A percentile compares a stretch with the other conserved stretches of the same genome.
Conservation (phyloP, 139 green algal genomes). For the Nannochloris sp. region DNA sequence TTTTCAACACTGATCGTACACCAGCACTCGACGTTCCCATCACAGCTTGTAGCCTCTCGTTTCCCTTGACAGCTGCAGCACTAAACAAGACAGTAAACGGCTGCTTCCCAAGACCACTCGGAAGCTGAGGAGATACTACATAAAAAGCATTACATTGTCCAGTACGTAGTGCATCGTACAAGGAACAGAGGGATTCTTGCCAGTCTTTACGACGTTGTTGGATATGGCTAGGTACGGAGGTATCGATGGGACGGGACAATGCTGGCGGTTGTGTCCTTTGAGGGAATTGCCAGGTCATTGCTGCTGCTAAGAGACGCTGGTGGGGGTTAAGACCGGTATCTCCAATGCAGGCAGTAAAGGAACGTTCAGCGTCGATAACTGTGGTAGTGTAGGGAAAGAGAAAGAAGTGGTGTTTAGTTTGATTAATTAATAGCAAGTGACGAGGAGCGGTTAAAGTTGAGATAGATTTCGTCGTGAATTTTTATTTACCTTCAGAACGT, state of each 20-base stretch:
- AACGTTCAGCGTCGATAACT: constrained; percentile 3
- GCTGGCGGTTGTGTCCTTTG: background rate
- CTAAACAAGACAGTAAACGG: constrained; percentile 42
- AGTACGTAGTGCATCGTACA: constrained; percentile 34
- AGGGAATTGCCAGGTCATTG: constrained; percentile 45
- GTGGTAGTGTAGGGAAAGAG: background rate
- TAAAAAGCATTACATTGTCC: constrained; percentile 39
- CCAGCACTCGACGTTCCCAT: constrained; percentile 37
- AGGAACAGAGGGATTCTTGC: constrained; percentile 36
- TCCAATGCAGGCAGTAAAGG: background rate
- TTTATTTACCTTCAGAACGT: background rate
- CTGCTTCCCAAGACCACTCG: constrained; percentile 12
- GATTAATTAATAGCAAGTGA: background rate
- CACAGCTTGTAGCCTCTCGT: constrained; percentile 27
- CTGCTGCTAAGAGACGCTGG: constrained; percentile 27
- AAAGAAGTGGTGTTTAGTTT: background rate
- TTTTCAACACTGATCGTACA: constrained; percentile 25
- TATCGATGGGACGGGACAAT: background rate
- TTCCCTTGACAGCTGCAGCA: constrained; percentile 30
- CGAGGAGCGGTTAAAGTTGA: too few species aligned
- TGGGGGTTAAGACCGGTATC: background rate
- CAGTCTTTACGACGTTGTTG: constrained; percentile 25
- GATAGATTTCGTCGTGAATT: background rate
- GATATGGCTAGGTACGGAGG: constrained; percentile 7
- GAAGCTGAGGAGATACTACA: constrained; percentile 14